Evolutionary conservation across 208 protist genomes (phyloP).

Genomic region (Acanthamoeba royreba): DNA sequence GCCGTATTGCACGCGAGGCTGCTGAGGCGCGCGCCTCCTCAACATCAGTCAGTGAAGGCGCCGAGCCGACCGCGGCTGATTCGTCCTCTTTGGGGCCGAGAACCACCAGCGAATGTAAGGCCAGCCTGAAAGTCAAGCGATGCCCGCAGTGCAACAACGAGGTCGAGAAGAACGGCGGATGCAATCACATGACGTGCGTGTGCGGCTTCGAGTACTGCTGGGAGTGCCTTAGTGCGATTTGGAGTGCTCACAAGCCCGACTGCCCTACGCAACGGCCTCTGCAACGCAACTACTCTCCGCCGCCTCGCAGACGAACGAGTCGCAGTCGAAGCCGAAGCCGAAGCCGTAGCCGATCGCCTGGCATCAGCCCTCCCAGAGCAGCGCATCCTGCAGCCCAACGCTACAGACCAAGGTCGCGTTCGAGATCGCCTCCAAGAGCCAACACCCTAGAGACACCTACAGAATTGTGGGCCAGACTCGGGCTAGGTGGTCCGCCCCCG

Average conservation of each 20-base stretch:
- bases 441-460: no score
- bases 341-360: not conserved
- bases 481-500: no score
- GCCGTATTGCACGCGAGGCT: not conserved
- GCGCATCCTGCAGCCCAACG: not conserved
- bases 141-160: conserved; percentile 62
- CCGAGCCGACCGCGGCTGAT: not conserved
- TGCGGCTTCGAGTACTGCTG: conserved; percentile 66
- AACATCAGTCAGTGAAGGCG: not conserved
- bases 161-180: conserved; percentile 71
- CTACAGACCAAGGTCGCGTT: not conserved
- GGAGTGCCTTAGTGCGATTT: not conserved
- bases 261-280: not conserved
- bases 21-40: not conserved
- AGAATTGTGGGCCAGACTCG: no score
- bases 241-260: not conserved
- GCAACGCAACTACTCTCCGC: not conserved
- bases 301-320: not conserved
- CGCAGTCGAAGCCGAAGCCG: not conserved
- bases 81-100: no score
- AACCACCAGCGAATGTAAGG: not conserved
- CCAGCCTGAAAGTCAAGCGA: conserved; percentile 52
- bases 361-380: not conserved
- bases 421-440: not conserved
- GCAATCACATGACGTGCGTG: conserved; percentile 68